Conservation (phyloP, 148 eudicot species). For the Rhododendron ovatum region DNA sequence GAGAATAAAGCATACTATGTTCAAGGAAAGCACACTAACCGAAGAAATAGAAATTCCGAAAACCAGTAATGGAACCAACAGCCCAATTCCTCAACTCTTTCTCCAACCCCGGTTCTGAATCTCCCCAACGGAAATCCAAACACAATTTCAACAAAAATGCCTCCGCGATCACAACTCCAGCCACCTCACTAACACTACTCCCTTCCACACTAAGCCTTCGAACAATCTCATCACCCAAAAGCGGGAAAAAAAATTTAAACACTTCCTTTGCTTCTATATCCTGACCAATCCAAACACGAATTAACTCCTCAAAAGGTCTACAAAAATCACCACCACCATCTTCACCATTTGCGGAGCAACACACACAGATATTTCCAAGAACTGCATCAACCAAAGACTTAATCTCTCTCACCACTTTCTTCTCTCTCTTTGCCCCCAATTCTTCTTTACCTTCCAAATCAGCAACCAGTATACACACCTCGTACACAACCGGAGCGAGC, state of each 20-base stretch:
- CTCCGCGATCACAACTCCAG: constrained; percentile 50
- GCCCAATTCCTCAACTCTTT: constrained; percentile 41
- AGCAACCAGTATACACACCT: constrained; percentile 25
- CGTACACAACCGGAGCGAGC: constrained; percentile 42
- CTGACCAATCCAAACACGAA: constrained; percentile 41
- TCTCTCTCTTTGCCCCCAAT: constrained; percentile 36
- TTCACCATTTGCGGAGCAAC: constrained; percentile 22
- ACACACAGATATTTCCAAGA: constrained; percentile 35
- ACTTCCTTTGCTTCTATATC: constrained; percentile 4
- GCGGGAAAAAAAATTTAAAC: constrained; percentile 36
- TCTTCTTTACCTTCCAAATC: constrained; percentile 25
- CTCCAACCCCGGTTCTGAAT: constrained; percentile 23
- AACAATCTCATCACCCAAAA: constrained; percentile 28
- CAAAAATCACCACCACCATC: constrained; percentile 19
- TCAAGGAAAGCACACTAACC: constrained; percentile 24
- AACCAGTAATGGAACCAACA: constrained; percentile 42
- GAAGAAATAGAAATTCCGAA: constrained; percentile 32
- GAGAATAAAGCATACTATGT: neutral
- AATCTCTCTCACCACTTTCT: constrained; percentile 37
- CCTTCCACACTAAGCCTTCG: constrained; percentile 24
- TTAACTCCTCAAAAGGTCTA: constrained; percentile 38
- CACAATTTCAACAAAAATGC: constrained; percentile 47
- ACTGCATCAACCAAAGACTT: constrained; percentile 36
- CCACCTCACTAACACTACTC: constrained; percentile 34
- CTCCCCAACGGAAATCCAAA: constrained; percentile 26